phyloP scores from a whole-genome alignment of 768 basidiomycete species.

The Solioccasus polychromus region DNA sequence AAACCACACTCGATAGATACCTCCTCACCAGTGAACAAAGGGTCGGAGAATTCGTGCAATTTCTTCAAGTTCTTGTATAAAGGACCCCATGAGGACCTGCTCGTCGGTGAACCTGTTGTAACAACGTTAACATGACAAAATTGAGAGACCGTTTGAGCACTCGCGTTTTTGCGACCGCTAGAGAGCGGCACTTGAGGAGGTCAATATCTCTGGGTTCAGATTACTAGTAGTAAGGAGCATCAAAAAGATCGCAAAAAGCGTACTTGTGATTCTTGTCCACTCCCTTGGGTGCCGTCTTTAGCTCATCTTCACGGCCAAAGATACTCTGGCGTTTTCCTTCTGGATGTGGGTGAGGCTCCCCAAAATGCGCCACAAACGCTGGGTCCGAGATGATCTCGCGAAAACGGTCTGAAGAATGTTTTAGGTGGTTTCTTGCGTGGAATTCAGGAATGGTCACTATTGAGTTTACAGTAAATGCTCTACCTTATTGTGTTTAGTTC shows the following conservation, averaged over 20 bases:
- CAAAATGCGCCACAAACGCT: constrained; percentile 76
- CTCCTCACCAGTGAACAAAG: constrained; percentile 72
- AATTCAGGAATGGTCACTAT: not conserved
- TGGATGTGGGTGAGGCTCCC: constrained; percentile 57
- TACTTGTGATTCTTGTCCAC: constrained; percentile 79
- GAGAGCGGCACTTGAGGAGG: constrained; percentile 78
- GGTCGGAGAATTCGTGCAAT: constrained; percentile 60
- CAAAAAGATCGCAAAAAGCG: constrained; percentile 11
- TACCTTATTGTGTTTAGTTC: constrained; percentile 78
- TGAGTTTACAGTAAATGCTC: constrained; percentile 2
- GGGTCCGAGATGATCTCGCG: constrained; percentile 63
- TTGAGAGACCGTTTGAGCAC: constrained; percentile 13
- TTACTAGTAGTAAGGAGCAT: not conserved
- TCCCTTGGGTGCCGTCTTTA: constrained; percentile 92
- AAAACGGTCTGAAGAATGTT: constrained; percentile 57
- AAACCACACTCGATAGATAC: not conserved
- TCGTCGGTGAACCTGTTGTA: constrained; percentile 66
- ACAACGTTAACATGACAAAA: not conserved
- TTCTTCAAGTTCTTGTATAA: constrained; percentile 57
- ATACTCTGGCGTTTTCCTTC: constrained; percentile 69
- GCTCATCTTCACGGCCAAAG: constrained; percentile 83
- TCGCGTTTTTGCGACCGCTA: constrained; percentile 65
- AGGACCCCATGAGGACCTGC: constrained; percentile 63
- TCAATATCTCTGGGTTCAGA: constrained; percentile 73
- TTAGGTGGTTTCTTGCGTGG: constrained; percentile 55